Percentiles rank a stretch among this genome's conserved stretches.
These are phyloP conservation scores for Hebeloma cylindrosporum DNA, from an alignment of 768 basidiomycete genomes.

Conservation along the genomic window DNA sequence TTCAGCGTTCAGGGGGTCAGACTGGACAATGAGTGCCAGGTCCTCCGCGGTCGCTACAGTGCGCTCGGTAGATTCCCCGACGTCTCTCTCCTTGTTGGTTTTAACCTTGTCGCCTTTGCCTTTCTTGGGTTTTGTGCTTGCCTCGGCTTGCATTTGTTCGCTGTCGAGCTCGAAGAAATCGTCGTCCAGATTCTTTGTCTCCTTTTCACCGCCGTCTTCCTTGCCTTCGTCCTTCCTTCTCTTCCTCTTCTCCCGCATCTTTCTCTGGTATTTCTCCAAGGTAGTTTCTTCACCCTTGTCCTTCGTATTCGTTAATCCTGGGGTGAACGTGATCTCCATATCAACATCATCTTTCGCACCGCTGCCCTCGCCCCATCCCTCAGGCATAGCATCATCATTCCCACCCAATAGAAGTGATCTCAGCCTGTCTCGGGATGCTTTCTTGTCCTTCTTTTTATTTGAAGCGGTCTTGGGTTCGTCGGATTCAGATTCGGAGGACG, in stretches of 20 bases:
- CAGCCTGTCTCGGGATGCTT: slow-evolving; percentile 61
- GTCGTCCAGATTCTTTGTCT: slow-evolving; percentile 43
- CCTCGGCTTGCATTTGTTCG: slow-evolving; percentile 23
- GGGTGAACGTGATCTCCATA: slow-evolving; percentile 95
- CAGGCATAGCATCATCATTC: slow-evolving; percentile 68
- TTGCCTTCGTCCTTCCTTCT: slow-evolving; percentile 70
- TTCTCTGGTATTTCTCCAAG: slow-evolving; percentile 84
- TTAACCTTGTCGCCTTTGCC: slow-evolving; percentile 23
- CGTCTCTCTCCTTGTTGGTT: slow-evolving; percentile 19
- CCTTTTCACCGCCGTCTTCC: slow-evolving; percentile 24
- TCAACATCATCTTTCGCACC: slow-evolving; percentile 58
- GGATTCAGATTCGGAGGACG: slow-evolving; percentile 62
- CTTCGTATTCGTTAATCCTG: slow-evolving; percentile 66
- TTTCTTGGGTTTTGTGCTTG: slow-evolving; percentile 15
- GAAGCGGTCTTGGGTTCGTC: slow-evolving; percentile 36
- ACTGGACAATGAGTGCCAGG: slow-evolving; percentile 58
- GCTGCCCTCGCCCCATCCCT: slow-evolving; percentile 72
- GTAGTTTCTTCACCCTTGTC: slow-evolving; percentile 76
- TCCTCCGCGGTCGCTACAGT: slow-evolving; percentile 60
- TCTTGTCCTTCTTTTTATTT: slow-evolving; percentile 35
- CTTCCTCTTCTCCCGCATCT: slow-evolving; percentile 86
- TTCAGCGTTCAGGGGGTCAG: slow-evolving; percentile 53
- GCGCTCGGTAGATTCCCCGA: slow-evolving; percentile 25
- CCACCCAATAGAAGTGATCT: slow-evolving; percentile 75
- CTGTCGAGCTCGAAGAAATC: slow-evolving; percentile 75